Conservation (phyloP, 1,139 yeast genomes). For the Yamadazyma sp. region DNA sequence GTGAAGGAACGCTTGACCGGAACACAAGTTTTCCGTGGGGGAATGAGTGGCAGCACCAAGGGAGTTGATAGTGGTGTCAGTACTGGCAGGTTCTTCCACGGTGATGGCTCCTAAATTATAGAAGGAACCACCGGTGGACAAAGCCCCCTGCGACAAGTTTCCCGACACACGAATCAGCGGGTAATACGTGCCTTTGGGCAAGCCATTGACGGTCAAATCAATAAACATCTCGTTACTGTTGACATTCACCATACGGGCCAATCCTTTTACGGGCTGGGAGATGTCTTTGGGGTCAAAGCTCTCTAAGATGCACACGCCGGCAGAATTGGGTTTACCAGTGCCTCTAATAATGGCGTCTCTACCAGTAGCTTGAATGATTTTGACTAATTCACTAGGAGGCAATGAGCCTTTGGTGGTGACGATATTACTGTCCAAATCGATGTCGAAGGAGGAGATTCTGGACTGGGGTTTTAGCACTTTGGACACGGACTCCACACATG, state of each 20-base stretch:
- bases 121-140: slow-evolving; percentile 59
- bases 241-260: slow-evolving; percentile 83
- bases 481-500: slow-evolving; percentile 64
- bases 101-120: slow-evolving; percentile 50
- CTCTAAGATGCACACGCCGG: slow-evolving; percentile 90
- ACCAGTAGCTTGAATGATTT: slow-evolving; percentile 68
- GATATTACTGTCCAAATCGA: slow-evolving; percentile 54
- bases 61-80: slow-evolving; percentile 36
- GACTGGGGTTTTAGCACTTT: slow-evolving; percentile 47
- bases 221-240: slow-evolving; percentile 52
- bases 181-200: slow-evolving; percentile 61
- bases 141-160: slow-evolving; percentile 72
- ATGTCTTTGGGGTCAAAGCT: slow-evolving; percentile 53
- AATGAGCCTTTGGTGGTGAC: slow-evolving; percentile 64
- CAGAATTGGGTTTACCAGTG: slow-evolving; percentile 81
- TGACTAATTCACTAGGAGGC: slow-evolving; percentile 70
- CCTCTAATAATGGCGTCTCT: slow-evolving; percentile 91
- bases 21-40: slow-evolving; percentile 23
- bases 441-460: slow-evolving; percentile 48
- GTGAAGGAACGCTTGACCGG: slow-evolving; percentile 67
- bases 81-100: slow-evolving; percentile 35
- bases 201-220: slow-evolving; percentile 77
- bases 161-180: slow-evolving; percentile 74
- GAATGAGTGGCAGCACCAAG: slow-evolving; percentile 35
- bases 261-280: slow-evolving; percentile 72